Evolutionary conservation across 129 eudicot genomes (phyloP), one percentile per base, ranked within the genome.

Genomic region (Deinandra increscens): DNA sequence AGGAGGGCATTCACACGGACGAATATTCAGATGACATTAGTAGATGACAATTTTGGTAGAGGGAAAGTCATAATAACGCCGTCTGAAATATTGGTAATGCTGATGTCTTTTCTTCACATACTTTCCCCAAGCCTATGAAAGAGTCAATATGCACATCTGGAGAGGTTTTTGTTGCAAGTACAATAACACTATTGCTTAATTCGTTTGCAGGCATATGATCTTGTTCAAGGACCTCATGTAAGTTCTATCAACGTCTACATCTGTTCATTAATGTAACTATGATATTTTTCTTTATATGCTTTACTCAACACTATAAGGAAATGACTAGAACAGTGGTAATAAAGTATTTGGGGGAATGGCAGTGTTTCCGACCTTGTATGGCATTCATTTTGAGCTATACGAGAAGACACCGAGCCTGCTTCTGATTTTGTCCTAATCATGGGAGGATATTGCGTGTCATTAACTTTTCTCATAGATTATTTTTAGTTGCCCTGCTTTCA

Each of bases 171-270:
- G 34, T n/a, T 70, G 26, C 37, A 36, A 22, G 31, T 76, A 42
- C 46, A 33, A 68, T 73, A 19, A 83, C 55, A 70, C 59, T 61
- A 48, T 41, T 23, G 53, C 23, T 58, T 73, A 37, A 49, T 80
- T 60, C 69, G 49, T 73, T 22, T 88, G 90, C 88, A 91, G 97
- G 96, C 96, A 9, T 91, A 88, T 75, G 90, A 91, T 69, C 93
- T 91, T 84, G 96, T 91, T 69, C 97, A 91, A 82, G 97, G 97
- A 75, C 82, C 83, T 34, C 81, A 72, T 75, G 97, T 91, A 87
- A 91, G 97, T 90, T 23, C 55, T 65, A 58, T 56, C 49, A 65
- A 45, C 62, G 61, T 63, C n/a, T 43, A 45, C 3, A 36, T 51
- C 53, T 56, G 50, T 44, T 74, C 19, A 31, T 34, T 29, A 5